Conservation (phyloP, 73 alveolate species). For the Tetrahymena malaccensis region DNA sequence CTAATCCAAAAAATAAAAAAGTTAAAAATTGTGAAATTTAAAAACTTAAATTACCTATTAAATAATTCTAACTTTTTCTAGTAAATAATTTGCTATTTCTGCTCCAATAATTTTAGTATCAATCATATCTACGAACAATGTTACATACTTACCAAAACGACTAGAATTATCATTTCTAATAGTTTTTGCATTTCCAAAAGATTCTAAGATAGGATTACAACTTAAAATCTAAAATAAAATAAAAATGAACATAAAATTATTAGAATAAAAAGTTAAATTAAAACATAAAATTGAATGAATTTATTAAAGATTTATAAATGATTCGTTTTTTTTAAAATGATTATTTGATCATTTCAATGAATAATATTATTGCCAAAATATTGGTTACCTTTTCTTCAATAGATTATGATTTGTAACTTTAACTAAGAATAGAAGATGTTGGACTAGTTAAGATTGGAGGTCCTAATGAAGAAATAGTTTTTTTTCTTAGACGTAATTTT, state of each 20-base stretch:
- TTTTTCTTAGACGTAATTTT: not conserved
- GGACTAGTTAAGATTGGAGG: not conserved
- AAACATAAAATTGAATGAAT: no score
- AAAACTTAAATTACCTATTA: slow-evolving; percentile 39
- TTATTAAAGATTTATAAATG: no score
- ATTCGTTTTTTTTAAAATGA: no score
- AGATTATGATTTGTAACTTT: not conserved
- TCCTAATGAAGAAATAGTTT: not conserved
- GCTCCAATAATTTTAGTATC: slow-evolving; percentile 87
- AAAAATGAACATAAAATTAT: not conserved
- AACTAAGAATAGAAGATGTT: not conserved
- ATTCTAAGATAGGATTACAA: slow-evolving; percentile 97
- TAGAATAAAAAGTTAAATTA: no score
- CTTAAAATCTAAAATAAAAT: slow-evolving; percentile 83
- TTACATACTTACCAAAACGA: slow-evolving; percentile 96
- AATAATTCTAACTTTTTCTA: slow-evolving; percentile 91
- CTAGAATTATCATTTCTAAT: slow-evolving; percentile 82
- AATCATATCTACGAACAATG: slow-evolving; percentile 64
- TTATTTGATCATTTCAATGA: no score
- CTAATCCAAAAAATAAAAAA: not conserved
- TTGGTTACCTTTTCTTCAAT: not conserved
- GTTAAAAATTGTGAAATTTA: no score
- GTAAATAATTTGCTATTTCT: slow-evolving; percentile 67
- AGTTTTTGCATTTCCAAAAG: slow-evolving; percentile 98
- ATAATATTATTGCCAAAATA: not conserved